Conservation (phyloP, 2,329 filamentous ascomycete genomes). For the Canariomyces notabilis region DNA sequence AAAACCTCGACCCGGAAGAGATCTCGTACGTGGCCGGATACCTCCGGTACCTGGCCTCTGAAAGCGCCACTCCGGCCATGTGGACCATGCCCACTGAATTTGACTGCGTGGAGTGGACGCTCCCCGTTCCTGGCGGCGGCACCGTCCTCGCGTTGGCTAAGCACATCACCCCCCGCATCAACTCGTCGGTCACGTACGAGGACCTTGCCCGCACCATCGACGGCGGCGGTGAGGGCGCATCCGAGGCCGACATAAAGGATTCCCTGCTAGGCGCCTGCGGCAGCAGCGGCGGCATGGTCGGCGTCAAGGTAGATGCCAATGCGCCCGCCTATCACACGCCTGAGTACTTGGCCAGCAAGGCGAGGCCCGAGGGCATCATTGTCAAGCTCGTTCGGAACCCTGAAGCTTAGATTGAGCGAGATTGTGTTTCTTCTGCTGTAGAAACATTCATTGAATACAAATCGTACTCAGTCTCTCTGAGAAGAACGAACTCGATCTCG, state of each 20-base stretch:
- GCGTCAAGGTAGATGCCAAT: not conserved
- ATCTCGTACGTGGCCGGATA: not conserved
- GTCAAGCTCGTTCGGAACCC: not conserved
- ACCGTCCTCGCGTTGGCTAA: not conserved
- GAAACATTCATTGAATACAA: no score
- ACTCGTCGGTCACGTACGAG: not conserved
- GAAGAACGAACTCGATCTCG: no score
- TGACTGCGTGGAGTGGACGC: not conserved
- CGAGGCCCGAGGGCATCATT: no score
- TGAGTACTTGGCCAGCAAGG: no score
- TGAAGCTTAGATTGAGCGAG: no score
- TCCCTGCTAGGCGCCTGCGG: not conserved
- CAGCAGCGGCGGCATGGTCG: not conserved
- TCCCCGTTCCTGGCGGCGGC: not conserved
- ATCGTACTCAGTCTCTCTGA: no score
- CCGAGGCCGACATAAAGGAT: not conserved
- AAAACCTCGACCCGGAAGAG: not conserved
- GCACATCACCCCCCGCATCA: conserved; percentile 1
- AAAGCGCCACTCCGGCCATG: not conserved
- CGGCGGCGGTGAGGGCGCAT: not conserved
- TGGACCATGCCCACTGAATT: not conserved
- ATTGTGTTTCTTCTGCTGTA: no score
- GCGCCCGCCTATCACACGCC: not conserved
- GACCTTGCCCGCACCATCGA: conserved; percentile 4
- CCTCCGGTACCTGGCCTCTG: not conserved